Evolutionary conservation across 2,329 filamentous ascomycete genomes (phyloP), one percentile per base, ranked within the genome.

Genomic region (Monosporascus sp.): DNA sequence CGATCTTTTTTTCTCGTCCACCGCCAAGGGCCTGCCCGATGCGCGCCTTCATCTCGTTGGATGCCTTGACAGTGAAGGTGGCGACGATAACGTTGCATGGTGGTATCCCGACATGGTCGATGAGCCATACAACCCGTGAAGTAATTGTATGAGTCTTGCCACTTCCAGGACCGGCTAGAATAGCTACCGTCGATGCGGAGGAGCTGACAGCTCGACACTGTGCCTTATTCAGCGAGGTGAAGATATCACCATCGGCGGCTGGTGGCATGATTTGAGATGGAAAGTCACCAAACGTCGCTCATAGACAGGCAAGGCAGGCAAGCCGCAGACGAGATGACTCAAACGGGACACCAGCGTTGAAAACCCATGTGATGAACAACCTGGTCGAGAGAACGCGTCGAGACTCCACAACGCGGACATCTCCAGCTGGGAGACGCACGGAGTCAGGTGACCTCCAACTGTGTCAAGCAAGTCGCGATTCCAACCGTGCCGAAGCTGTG

Each of bases 81-180:
- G 93, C 94, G 55, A 97, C 93, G 55, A 99, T 86, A 64, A 97
- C 85, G 73, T 97, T 91, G 74, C 88, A 85, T 64, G 93, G 93
- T 53, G 84, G 81, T 62, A 90, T 83, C 43, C 86, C 83, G 61
- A 83, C 75, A 63, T 88, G 78, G 49, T 86, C 82, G 51, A 97
- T 81, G 31, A 97, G 83, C 79, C 93, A 95, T 62, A 92, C 92
- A 54, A 97, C 91, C 57, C 94, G 88, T 45, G 92, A 90, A 0
- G 92, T 96, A 51, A 99, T 79, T 1, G 94, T 97, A 71, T 97
- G 95, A 16, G 93, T 99, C 73, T 99, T 97, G 20, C 94, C 93
- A 56, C 83, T 87, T 19, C 85, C 85, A 3, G 83, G 85, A 0
- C 84, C 84, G 40, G 85, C 85, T 44, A 88, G 72, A 52, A 88